phyloP scores from a whole-genome alignment of 2,329 filamentous ascomycete species.

The Alternaria tenuissima region DNA sequence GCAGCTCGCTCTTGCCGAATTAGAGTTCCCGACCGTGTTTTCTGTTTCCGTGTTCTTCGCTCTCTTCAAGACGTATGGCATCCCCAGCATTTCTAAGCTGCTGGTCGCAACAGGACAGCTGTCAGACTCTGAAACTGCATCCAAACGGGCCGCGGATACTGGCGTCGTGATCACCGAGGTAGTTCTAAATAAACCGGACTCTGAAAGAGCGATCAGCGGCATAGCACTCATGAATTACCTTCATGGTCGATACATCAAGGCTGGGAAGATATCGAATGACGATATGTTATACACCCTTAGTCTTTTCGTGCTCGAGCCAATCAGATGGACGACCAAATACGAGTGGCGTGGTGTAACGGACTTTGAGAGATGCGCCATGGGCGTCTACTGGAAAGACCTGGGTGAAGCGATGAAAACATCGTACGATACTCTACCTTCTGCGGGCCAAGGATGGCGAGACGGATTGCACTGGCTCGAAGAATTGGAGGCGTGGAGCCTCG shows the following conservation, averaged over 20 bases:
- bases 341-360: slow-evolving; percentile 75
- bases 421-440: too few relatives aligned
- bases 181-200: slow-evolving; percentile 31
- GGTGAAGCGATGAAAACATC: slow-evolving; percentile 64
- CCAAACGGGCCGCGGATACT: slow-evolving; percentile 45
- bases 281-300: slow-evolving; percentile 72
- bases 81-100: slow-evolving; percentile 48
- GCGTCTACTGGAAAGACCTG: slow-evolving; percentile 69
- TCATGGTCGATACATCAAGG: slow-evolving; percentile 64
- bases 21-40: background rate
- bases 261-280: slow-evolving; percentile 67
- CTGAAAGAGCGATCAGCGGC: slow-evolving; percentile 52
- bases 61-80: slow-evolving; percentile 45
- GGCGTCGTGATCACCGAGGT: slow-evolving; percentile 45
- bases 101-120: slow-evolving; percentile 47
- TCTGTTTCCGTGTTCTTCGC: background rate
- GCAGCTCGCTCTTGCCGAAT: background rate
- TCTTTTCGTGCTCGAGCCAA: slow-evolving; percentile 72
- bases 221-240: slow-evolving; percentile 72
- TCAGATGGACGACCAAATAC: slow-evolving; percentile 68
- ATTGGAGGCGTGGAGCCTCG: too few relatives aligned
- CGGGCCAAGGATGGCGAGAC: too few relatives aligned
- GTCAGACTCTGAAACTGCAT: background rate
- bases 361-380: slow-evolving; percentile 71
- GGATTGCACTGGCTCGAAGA: too few relatives aligned